Conservation (phyloP, 140 eudicot genomes). For the Oenanthe javanica region DNA sequence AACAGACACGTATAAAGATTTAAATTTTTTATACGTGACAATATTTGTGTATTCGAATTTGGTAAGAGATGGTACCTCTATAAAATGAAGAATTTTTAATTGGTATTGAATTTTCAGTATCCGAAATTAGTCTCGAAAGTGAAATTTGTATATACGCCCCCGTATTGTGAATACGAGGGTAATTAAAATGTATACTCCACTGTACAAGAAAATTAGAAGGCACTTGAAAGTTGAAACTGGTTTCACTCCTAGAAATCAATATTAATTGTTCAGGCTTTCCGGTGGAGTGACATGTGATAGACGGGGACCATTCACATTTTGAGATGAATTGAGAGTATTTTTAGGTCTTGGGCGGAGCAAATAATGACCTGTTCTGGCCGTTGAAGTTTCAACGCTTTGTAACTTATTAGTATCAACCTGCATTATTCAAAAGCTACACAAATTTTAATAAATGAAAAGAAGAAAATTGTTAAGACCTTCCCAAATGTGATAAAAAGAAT, state of each 20-base stretch:
- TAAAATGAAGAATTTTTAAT: too few relatives aligned
- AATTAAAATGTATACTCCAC: too few relatives aligned
- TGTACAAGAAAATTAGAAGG: background rate
- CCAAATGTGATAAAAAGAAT: background rate
- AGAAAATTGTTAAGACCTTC: background rate
- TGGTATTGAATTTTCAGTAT: too few relatives aligned
- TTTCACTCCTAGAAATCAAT: background rate
- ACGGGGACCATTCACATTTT: background rate
- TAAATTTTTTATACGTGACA: too few relatives aligned
- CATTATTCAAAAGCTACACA: background rate
- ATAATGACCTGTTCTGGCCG: background rate
- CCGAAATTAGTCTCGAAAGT: too few relatives aligned
- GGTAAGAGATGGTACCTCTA: background rate
- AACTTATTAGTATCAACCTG: background rate
- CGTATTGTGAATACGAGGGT: too few relatives aligned
- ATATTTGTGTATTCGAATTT: background rate
- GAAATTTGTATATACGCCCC: too few relatives aligned
- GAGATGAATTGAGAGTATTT: background rate
- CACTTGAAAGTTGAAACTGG: background rate
- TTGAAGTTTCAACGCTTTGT: slow-evolving; percentile 6
- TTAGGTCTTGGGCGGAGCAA: background rate
- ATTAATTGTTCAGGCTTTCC: background rate
- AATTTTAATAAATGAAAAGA: background rate
- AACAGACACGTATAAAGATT: too few relatives aligned
- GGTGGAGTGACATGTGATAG: background rate